Evolutionary conservation across 345 rosid genomes (phyloP).

Genomic region (Dovyalis caffra): DNA sequence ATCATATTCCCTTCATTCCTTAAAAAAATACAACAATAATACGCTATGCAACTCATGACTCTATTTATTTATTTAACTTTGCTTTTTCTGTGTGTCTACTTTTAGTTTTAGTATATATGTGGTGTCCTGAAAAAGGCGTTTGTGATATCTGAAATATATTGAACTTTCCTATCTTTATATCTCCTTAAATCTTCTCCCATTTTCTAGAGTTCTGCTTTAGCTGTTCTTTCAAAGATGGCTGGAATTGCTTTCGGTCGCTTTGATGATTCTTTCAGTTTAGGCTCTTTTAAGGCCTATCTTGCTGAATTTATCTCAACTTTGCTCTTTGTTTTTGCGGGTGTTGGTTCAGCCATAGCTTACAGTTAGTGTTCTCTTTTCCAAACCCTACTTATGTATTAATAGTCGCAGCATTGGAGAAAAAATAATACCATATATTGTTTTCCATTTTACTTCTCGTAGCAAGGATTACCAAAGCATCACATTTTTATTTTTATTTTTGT

Average conservation of each 20-base stretch:
- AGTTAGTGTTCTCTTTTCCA: slow-evolving; percentile 34
- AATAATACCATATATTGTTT: no score
- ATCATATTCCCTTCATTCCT: neutral
- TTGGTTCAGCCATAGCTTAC: slow-evolving; percentile 91
- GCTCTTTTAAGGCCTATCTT: slow-evolving; percentile 74
- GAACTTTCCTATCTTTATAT: neutral
- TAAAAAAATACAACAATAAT: neutral
- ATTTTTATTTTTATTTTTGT: no score
- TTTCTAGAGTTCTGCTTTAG: neutral
- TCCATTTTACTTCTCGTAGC: neutral
- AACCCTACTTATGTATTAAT: no score
- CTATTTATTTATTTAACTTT: neutral
- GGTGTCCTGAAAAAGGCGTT: slow-evolving; percentile 6
- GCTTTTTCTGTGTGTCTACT: neutral
- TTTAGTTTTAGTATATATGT: neutral
- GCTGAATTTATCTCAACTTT: slow-evolving; percentile 94
- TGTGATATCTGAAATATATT: slow-evolving; percentile 1
- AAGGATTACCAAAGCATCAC: no score
- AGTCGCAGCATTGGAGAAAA: no score
- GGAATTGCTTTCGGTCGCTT: slow-evolving; percentile 74
- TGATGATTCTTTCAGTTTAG: slow-evolving; percentile 77
- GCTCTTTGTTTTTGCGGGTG: slow-evolving; percentile 92
- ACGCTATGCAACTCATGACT: neutral
- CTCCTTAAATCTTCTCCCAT: neutral
- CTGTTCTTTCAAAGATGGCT: slow-evolving; percentile 29